Conservation (phyloP, 352 stramenopile species). For the Pythium volutum region DNA sequence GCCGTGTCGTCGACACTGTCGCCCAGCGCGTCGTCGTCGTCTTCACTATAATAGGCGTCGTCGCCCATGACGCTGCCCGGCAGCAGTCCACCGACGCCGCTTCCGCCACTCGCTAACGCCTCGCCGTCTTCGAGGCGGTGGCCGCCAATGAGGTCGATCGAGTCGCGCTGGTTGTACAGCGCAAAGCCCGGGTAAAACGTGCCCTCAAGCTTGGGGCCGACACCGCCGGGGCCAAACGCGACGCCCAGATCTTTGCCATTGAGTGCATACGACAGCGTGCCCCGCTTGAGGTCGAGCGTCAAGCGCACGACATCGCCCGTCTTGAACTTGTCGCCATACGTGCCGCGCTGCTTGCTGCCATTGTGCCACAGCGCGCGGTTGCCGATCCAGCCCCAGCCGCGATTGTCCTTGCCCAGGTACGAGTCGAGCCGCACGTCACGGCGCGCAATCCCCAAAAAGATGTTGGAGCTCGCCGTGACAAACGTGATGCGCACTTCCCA, state of each 20-base stretch:
- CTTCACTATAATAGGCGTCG: constrained; percentile 80
- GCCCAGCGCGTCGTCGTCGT: constrained; percentile 54
- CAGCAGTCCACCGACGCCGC: constrained; percentile 23
- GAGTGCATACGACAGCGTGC: constrained; percentile 83
- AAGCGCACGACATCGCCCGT: constrained; percentile 81
- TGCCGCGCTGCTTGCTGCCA: constrained; percentile 86
- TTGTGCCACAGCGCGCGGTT: constrained; percentile 90
- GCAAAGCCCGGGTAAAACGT: constrained; percentile 86
- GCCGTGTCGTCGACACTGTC: constrained; percentile 38
- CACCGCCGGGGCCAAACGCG: constrained; percentile 83
- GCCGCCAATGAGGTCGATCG: constrained; percentile 79
- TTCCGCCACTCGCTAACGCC: constrained; percentile 30
- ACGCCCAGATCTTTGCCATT: constrained; percentile 89
- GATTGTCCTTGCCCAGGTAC: constrained; percentile 91
- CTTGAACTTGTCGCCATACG: constrained; percentile 91
- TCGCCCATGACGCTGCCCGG: constrained; percentile 34
- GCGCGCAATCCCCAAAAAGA: constrained; percentile 85
- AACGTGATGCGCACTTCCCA: constrained; percentile 89
- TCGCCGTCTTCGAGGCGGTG: constrained; percentile 79
- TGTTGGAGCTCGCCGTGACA: constrained; percentile 87
- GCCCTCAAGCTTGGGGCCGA: constrained; percentile 80
- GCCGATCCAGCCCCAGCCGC: constrained; percentile 89
- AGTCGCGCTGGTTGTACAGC: constrained; percentile 87
- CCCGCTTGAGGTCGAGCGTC: constrained; percentile 77
- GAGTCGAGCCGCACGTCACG: constrained; percentile 85